A percentile compares a stretch with the other conserved stretches of the same genome.
phyloP scores from a whole-genome alignment of 2,329 filamentous ascomycete genomes.

The Penicillium sclerotigenum region DNA sequence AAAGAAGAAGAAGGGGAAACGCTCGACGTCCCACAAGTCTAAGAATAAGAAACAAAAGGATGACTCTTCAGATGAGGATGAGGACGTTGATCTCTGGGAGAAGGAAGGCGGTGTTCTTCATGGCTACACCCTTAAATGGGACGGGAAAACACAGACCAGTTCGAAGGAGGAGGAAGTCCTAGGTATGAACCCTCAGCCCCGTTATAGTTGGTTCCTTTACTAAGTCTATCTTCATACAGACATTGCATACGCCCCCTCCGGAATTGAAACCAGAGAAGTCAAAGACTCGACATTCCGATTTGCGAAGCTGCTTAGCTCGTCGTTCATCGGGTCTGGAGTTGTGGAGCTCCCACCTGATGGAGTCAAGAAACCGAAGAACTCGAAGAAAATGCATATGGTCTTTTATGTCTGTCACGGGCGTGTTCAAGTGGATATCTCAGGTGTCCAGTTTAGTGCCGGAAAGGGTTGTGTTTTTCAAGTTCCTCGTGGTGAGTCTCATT shows the following conservation, averaged over 20 bases:
- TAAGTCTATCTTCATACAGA: slow-evolving; percentile 40
- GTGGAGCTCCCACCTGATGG: slow-evolving; percentile 82
- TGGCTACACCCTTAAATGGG: slow-evolving; percentile 46
- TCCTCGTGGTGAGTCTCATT: slow-evolving; percentile 70
- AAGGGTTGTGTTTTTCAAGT: slow-evolving; percentile 93
- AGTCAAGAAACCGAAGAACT: slow-evolving; percentile 87
- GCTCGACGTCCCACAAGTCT: slow-evolving; percentile 29
- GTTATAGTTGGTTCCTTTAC: neutral
- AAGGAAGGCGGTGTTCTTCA: slow-evolving; percentile 44
- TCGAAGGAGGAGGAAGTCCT: slow-evolving; percentile 42
- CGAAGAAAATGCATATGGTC: slow-evolving; percentile 92
- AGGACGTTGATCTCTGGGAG: slow-evolving; percentile 45
- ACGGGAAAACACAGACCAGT: slow-evolving; percentile 37
- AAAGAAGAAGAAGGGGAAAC: slow-evolving; percentile 32
- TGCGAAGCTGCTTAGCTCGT: slow-evolving; percentile 77
- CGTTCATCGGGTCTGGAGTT: slow-evolving; percentile 85
- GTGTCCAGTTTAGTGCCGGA: slow-evolving; percentile 68
- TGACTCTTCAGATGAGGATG: slow-evolving; percentile 40
- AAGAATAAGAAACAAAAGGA: slow-evolving; percentile 36
- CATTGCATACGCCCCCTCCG: slow-evolving; percentile 57
- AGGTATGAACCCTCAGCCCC: slow-evolving; percentile 27
- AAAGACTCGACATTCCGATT: slow-evolving; percentile 74
- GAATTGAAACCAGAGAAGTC: slow-evolving; percentile 58
- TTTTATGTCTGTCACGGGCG: slow-evolving; percentile 87
- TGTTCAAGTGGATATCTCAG: slow-evolving; percentile 67